These are phyloP conservation scores for Orbilia quercus DNA, from an alignment of 2,329 filamentous ascomycete genomes.

Conservation along the genomic window DNA sequence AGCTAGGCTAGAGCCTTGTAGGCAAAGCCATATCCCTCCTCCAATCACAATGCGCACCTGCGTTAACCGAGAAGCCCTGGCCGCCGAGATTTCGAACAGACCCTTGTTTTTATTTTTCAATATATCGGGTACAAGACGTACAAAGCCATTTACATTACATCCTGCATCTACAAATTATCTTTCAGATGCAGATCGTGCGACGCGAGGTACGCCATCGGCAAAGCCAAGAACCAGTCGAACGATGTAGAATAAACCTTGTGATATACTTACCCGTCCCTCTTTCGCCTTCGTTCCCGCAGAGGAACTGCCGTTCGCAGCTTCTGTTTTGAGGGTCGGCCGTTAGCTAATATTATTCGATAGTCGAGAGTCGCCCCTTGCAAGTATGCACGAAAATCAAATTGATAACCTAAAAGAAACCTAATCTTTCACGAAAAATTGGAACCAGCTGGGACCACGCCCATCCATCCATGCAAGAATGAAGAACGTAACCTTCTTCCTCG, in stretches of 20 bases:
- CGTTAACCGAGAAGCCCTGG: slow-evolving; percentile 8
- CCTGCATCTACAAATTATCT: slow-evolving; percentile 1
- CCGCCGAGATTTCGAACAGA: slow-evolving; percentile 16
- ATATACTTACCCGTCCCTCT: slow-evolving; percentile 16
- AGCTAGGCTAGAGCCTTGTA: slow-evolving; percentile 19
- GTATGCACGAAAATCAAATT: neutral
- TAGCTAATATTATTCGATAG: slow-evolving; percentile 1
- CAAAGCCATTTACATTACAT: no score
- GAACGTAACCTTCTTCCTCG: neutral
- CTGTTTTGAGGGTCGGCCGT: slow-evolving; percentile 37
- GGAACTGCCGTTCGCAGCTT: slow-evolving; percentile 35
- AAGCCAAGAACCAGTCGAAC: neutral
- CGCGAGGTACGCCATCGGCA: slow-evolving; percentile 22
- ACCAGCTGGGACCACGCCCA: neutral
- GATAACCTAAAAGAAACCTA: neutral
- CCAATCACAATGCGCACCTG: slow-evolving; percentile 10
- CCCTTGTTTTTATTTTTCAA: slow-evolving; percentile 10
- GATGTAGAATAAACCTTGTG: slow-evolving; percentile 12
- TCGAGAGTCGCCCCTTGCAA: neutral
- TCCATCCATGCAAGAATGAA: neutral
- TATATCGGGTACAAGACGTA: slow-evolving; percentile 10
- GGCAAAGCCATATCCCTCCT: slow-evolving; percentile 3
- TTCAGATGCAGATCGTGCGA: slow-evolving; percentile 13
- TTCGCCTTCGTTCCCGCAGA: neutral
- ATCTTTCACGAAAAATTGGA: no score